A percentile compares a stretch with the other conserved stretches of the same genome.
Conservation (phyloP, 2,329 filamentous ascomycete species). For the Penicillium sp. region DNA sequence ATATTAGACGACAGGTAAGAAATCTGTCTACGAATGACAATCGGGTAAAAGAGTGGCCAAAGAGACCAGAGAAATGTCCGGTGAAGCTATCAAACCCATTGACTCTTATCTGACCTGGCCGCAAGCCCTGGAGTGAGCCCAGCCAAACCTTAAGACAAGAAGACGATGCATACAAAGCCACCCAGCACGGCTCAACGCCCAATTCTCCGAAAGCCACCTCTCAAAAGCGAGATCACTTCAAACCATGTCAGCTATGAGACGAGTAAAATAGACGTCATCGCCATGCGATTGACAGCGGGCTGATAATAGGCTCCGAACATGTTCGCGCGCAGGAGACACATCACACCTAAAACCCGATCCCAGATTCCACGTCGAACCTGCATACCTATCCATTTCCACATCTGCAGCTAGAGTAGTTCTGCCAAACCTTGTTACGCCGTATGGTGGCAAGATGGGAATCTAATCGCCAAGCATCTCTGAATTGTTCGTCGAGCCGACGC, state of each 20-base stretch:
- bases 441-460: not conserved
- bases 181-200: not conserved
- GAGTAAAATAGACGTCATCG: not conserved
- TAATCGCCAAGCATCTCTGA: not conserved
- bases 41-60: no score
- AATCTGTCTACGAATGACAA: no score
- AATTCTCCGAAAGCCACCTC: not conserved
- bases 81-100: not conserved
- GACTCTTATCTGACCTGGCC: not conserved
- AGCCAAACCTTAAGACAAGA: not conserved
- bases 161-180: not conserved
- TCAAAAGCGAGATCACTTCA: not conserved
- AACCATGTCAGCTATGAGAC: not conserved
- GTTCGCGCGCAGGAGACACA: not conserved
- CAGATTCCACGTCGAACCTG: not conserved
- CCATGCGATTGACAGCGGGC: conserved; percentile 16
- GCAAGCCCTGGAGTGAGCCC: not conserved
- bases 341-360: not conserved
- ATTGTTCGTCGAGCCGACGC: not conserved
- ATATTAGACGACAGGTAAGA: no score
- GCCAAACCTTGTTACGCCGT: not conserved
- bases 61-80: no score
- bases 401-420: not conserved
- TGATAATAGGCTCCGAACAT: not conserved
- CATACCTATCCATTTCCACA: not conserved